Evolutionary conservation across 768 basidiomycete genomes (phyloP).

Genomic region (Suillus tomentosus): DNA sequence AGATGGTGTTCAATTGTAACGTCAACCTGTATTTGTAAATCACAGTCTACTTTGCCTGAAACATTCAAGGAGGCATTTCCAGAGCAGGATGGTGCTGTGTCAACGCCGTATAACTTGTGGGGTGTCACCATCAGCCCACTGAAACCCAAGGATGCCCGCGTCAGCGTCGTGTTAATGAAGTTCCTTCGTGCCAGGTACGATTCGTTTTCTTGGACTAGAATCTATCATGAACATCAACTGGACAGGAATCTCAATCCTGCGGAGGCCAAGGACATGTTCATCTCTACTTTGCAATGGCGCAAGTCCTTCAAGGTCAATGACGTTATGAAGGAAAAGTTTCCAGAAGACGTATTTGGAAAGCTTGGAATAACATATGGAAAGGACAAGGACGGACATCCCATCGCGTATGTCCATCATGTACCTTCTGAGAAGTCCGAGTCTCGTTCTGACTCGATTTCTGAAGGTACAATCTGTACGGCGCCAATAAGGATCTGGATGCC

Average conservation of each 20-base stretch:
- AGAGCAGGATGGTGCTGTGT: constrained; percentile 53
- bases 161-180: constrained; percentile 79
- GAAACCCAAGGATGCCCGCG: constrained; percentile 56
- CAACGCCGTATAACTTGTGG: constrained; percentile 63
- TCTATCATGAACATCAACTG: not conserved
- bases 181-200: constrained; percentile 74
- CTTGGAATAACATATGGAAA: constrained; percentile 65
- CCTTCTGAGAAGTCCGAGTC: not conserved
- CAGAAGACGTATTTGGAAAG: constrained; percentile 60
- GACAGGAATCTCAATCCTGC: constrained; percentile 51
- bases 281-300: constrained; percentile 72
- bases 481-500: constrained; percentile 59
- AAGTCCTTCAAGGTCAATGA: constrained; percentile 63
- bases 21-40: constrained; percentile 13
- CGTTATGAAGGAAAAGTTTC: constrained; percentile 60
- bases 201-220: not conserved
- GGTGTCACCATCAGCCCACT: constrained; percentile 67
- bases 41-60: constrained; percentile 45
- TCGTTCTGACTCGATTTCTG: constrained; percentile 3
- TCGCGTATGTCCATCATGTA: constrained; percentile 51
- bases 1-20: not conserved
- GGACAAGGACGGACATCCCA: constrained; percentile 72
- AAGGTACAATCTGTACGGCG: constrained; percentile 83
- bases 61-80: constrained; percentile 62
- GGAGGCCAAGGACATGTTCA: constrained; percentile 66